Percentiles rank a stretch among this genome's conserved stretches.
phyloP scores from a whole-genome alignment of 140 eudicot species.

The Oenanthe javanica region DNA sequence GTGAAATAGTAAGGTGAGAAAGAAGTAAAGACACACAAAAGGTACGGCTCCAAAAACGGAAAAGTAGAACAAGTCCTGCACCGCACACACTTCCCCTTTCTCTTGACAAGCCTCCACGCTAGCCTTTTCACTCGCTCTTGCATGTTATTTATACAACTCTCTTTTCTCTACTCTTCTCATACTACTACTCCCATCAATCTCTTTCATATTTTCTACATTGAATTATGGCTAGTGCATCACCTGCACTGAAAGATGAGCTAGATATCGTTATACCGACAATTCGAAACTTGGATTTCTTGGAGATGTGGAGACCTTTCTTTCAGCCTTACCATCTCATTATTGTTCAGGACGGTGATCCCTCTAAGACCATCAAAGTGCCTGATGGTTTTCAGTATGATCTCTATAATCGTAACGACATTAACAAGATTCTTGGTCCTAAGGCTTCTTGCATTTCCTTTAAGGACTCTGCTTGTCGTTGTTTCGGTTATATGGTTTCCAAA shows the following conservation, averaged over 20 bases:
- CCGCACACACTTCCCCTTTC: slow-evolving; percentile 10
- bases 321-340: slow-evolving; percentile 49
- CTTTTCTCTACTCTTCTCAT: not conserved
- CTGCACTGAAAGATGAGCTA: slow-evolving; percentile 38
- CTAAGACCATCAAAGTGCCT: slow-evolving; percentile 35
- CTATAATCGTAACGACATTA: slow-evolving; percentile 45
- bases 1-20: not conserved
- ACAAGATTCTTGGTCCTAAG: slow-evolving; percentile 48
- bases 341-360: slow-evolving; percentile 52
- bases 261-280: slow-evolving; percentile 52
- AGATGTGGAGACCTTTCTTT: slow-evolving; percentile 48
- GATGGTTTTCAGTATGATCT: slow-evolving; percentile 48
- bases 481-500: slow-evolving; percentile 46
- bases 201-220: not conserved
- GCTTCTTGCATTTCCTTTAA: slow-evolving; percentile 51
- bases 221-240: not conserved
- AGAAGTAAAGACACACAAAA: not conserved
- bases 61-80: slow-evolving; percentile 6
- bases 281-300: slow-evolving; percentile 41
- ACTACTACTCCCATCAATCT: too few relatives aligned
- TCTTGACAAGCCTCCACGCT: slow-evolving; percentile 9
- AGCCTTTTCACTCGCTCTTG: not conserved
- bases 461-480: slow-evolving; percentile 55
- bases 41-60: not conserved
- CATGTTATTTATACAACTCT: slow-evolving; percentile 1